Conservation (phyloP, 2,329 filamentous ascomycete genomes). For the Amauroascus verrucosus region DNA sequence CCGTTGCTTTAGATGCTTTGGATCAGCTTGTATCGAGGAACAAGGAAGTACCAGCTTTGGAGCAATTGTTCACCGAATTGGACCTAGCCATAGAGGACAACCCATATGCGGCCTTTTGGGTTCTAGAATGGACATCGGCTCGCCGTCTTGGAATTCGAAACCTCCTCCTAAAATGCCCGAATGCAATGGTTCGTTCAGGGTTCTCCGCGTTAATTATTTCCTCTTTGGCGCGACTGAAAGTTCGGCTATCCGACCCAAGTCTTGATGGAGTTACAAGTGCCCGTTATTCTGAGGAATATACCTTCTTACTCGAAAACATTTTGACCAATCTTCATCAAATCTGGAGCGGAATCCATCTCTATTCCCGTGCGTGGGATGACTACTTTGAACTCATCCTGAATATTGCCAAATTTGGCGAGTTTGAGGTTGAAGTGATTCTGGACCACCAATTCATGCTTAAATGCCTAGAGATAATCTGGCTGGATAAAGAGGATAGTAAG, state of each 20-base stretch:
- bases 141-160: slow-evolving; percentile 52
- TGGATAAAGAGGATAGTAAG: slow-evolving; percentile 44
- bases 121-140: slow-evolving; percentile 51
- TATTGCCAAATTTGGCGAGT: slow-evolving; percentile 53
- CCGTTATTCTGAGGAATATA: slow-evolving; percentile 23
- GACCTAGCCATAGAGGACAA: slow-evolving; percentile 43
- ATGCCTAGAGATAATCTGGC: slow-evolving; percentile 50
- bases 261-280: slow-evolving; percentile 21
- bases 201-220: slow-evolving; percentile 44
- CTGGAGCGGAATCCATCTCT: slow-evolving; percentile 53
- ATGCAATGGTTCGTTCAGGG: slow-evolving; percentile 46
- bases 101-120: slow-evolving; percentile 47
- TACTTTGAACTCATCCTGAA: slow-evolving; percentile 60
- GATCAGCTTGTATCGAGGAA: slow-evolving; percentile 65
- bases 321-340: slow-evolving; percentile 45
- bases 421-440: slow-evolving; percentile 51
- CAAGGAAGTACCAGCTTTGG: slow-evolving; percentile 57
- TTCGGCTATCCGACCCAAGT: slow-evolving; percentile 20
- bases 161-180: slow-evolving; percentile 53
- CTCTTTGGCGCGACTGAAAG: slow-evolving; percentile 46
- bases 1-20: slow-evolving; percentile 48
- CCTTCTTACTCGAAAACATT: slow-evolving; percentile 24
- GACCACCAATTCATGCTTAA: slow-evolving; percentile 51
- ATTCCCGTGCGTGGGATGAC: slow-evolving; percentile 62
- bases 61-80: slow-evolving; percentile 45